Base-by-base conservation (phyloP, 306 rosid species). In the Bauhinia variegata region DNA sequence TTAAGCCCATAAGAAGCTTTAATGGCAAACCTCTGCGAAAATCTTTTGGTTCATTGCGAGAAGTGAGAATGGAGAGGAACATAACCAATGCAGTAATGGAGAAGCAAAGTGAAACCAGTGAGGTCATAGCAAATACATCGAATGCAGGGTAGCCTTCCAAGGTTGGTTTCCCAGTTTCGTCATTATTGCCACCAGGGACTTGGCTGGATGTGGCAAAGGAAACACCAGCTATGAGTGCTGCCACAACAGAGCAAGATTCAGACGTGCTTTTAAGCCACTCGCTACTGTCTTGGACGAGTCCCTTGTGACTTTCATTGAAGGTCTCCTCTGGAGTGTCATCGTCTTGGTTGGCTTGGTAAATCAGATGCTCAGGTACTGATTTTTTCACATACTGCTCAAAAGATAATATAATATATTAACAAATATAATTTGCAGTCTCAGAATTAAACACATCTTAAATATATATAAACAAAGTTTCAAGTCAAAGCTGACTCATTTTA, bases 41-140 rank as follows among this genome's bases (percentile, higher is more conserved):
- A 60, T 85, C 87, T 28, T 43, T 74, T 13, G 61, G 71, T 37
- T 83, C 75, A 47, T 75, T 72, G 33, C 82, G 75, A 5, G 86
- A 81, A 6, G 81, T 82, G 54, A 83, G 50, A 30, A 87, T 75
- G 23, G 86, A 10, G 0, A 84, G 85, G 54, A 89, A 89, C 80
- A 83, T 81, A n/a, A 87, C 49, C 54, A 87, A 53, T 13, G 91
- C 52, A 0, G 85, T 87, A 37, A 79, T 75, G 0, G 91, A 87
- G 75, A 67, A 81, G 63, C 83, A 80, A 1, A 87, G 87, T 0
- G 86, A 83, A 5, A 79, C 0, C 1, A 89, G 70, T 0, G 95
- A 86, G 0, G 77, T 4, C 0, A 82, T 33, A 8, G 78, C 81
- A 7, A 91, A 86, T 7, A 47, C 2, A 7, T 80, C 43, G 39